These are phyloP conservation scores for Serendipita sp. DNA, from an alignment of 1,284 basidiomycete species.

Conservation along the genomic window DNA sequence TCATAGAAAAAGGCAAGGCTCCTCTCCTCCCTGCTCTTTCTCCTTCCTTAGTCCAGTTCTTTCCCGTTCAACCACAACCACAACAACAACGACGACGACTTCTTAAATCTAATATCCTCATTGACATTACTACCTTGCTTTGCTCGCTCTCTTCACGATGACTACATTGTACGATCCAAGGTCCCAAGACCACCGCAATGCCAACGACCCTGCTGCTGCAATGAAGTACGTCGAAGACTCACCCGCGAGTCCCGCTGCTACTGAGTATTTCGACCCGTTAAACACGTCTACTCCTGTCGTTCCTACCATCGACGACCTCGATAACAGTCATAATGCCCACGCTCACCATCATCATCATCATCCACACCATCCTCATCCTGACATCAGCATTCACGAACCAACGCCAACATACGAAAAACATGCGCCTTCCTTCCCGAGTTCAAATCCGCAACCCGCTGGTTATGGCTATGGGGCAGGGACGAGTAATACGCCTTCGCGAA, in stretches of 20 bases:
- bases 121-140: neutral
- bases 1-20: neutral
- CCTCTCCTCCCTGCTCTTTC: too few species aligned
- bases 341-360: too few species aligned
- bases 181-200: neutral
- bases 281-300: neutral
- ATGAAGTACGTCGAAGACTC: neutral
- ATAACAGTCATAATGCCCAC: too few species aligned
- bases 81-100: neutral
- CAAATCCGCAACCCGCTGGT: neutral
- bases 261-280: neutral
- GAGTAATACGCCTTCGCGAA: neutral
- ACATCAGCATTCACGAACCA: neutral
- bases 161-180: neutral
- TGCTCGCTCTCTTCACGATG: neutral
- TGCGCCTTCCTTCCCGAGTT: neutral
- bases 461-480: neutral
- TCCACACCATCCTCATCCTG: neutral
- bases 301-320: too few species aligned
- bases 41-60: too few species aligned
- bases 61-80: too few species aligned
- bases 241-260: neutral
- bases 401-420: neutral
- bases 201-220: too few species aligned
- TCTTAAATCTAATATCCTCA: neutral